Conservation (phyloP, 2,329 filamentous ascomycete species). For the Zalaria obscura region DNA sequence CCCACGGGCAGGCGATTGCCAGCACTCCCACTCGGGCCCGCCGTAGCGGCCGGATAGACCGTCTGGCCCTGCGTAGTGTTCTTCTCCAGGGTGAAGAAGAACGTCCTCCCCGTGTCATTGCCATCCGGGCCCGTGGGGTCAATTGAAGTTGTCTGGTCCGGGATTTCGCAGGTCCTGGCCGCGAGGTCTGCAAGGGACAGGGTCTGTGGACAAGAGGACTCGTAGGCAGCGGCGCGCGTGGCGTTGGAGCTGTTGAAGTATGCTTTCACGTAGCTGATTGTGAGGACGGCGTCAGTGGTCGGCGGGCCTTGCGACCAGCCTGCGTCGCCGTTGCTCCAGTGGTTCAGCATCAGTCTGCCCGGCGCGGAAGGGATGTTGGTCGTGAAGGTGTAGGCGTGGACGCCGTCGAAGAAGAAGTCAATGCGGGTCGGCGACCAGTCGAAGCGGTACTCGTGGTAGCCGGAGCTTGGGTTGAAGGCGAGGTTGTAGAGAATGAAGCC, state of each 20-base stretch:
- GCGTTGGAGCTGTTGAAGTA: constrained; percentile 60
- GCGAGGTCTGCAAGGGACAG: constrained; percentile 2
- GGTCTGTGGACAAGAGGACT: constrained; percentile 17
- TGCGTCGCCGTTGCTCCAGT: constrained; percentile 64
- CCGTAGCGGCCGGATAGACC: constrained; percentile 4
- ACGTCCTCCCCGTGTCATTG: constrained; percentile 20
- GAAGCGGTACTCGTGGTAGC: constrained; percentile 67
- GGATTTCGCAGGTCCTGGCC: constrained; percentile 33
- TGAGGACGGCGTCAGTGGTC: constrained; percentile 43
- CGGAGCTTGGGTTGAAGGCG: constrained; percentile 49
- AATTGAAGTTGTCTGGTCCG: constrained; percentile 27
- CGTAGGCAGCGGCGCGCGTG: constrained; percentile 18
- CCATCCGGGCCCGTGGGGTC: constrained; percentile 10
- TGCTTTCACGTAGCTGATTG: constrained; percentile 56
- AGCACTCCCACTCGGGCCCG: background rate
- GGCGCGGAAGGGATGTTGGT: constrained; percentile 38
- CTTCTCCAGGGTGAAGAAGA: too few species aligned
- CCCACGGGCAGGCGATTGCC: too few species aligned
- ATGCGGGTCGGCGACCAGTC: constrained; percentile 53
- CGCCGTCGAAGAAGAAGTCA: constrained; percentile 54
- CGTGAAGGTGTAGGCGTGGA: constrained; percentile 41
- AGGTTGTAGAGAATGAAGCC: constrained; percentile 45
- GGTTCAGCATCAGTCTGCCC: constrained; percentile 57
- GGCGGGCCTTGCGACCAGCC: constrained; percentile 62
- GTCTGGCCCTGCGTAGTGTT: too few species aligned